These are phyloP conservation scores for Prunus campanulata DNA, from an alignment of 306 rosid genomes.

Conservation along the genomic window DNA sequence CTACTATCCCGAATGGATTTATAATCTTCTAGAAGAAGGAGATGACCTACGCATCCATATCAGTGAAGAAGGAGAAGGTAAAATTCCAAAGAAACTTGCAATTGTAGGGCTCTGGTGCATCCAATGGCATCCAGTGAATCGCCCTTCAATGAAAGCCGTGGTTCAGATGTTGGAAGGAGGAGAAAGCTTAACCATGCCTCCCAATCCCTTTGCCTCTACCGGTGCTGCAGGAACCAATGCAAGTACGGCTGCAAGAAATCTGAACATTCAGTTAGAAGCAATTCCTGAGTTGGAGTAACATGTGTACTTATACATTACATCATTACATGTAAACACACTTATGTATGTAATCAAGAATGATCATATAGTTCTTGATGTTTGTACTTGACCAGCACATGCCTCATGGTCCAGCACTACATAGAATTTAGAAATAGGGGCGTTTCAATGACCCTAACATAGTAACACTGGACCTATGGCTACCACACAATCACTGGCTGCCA, in stretches of 20 bases:
- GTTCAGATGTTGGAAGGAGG: slow-evolving; percentile 12
- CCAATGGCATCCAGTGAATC: slow-evolving; percentile 4
- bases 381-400: no score
- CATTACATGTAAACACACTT: neutral
- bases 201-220: neutral
- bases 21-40: neutral
- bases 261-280: neutral
- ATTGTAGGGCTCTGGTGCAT: slow-evolving; percentile 18
- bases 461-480: no score
- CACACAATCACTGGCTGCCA: no score
- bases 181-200: slow-evolving; percentile 2
- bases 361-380: no score
- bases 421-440: no score
- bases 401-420: no score
- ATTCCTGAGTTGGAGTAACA: slow-evolving; percentile 9
- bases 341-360: neutral
- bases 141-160: neutral
- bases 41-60: neutral
- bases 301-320: neutral
- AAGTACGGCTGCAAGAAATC: neutral
- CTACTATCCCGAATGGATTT: slow-evolving; percentile 16
- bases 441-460: no score
- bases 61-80: neutral
- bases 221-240: neutral
- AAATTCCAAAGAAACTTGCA: neutral